phyloP scores from a whole-genome alignment of 345 rosid species.

The Triadica sebifera region DNA sequence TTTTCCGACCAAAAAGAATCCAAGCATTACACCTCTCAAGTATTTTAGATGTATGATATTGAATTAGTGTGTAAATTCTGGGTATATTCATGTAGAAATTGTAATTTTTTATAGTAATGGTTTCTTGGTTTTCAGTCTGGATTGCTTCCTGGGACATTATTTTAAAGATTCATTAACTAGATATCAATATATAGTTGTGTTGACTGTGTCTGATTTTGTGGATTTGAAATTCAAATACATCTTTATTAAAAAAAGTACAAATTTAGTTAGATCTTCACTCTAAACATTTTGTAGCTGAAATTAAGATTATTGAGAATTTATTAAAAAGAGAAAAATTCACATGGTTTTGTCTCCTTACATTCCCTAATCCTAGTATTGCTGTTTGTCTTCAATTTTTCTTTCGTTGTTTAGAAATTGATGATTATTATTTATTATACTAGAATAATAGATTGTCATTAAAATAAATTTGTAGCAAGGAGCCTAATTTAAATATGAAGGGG shows the following conservation, averaged over 20 bases:
- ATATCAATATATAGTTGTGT: neutral
- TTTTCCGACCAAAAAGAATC: too few relatives aligned
- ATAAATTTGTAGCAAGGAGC: too few relatives aligned
- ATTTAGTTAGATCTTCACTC: neutral
- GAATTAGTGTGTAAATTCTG: too few relatives aligned
- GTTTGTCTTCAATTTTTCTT: neutral
- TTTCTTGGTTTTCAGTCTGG: neutral
- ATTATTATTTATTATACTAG: neutral
- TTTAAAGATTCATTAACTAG: neutral
- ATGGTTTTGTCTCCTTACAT: slow-evolving; percentile 4
- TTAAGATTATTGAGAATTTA: neutral
- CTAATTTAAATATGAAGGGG: too few relatives aligned
- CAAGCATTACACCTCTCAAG: too few relatives aligned
- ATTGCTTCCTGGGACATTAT: neutral
- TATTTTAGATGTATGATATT: too few relatives aligned
- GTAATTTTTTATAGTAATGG: neutral
- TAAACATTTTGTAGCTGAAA: neutral
- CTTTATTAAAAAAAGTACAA: neutral
- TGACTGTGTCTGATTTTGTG: slow-evolving; percentile 1
- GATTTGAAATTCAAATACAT: neutral
- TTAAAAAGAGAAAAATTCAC: neutral
- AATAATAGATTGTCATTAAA: neutral
- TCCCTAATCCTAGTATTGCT: neutral
- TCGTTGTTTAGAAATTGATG: neutral
- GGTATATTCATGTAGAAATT: too few relatives aligned